Percentiles rank a stretch among this genome's conserved stretches.
phyloP scores from a whole-genome alignment of 768 basidiomycete genomes.

The Kwoniella sp. region DNA sequence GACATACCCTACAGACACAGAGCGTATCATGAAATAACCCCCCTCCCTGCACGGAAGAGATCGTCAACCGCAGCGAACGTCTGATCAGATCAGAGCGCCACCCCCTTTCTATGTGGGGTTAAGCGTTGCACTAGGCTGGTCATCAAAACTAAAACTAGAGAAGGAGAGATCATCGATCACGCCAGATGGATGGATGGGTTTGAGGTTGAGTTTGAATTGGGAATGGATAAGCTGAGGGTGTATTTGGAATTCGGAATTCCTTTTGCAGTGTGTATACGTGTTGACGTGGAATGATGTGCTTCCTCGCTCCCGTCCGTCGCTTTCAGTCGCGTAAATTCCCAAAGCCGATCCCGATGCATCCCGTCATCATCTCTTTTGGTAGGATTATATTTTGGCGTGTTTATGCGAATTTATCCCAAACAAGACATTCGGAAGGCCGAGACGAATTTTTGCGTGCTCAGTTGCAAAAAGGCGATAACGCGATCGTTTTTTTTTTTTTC shows the following conservation, averaged over 20 bases:
- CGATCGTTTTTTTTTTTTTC: neutral
- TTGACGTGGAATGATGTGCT: slow-evolving; percentile 2
- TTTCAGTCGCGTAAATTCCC: neutral
- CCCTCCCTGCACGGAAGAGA: neutral
- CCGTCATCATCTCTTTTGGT: neutral
- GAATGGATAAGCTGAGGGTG: neutral
- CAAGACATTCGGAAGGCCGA: neutral
- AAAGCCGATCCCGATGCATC: neutral
- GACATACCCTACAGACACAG: too few relatives aligned
- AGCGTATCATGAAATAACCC: too few relatives aligned
- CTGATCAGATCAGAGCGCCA: neutral
- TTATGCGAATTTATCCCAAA: neutral
- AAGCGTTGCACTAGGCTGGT: neutral
- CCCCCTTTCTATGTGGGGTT: neutral
- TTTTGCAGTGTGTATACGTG: neutral
- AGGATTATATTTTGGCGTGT: neutral
- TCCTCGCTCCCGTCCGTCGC: too few relatives aligned
- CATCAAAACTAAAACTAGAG: too few relatives aligned
- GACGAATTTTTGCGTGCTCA: slow-evolving; percentile 3
- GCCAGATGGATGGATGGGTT: neutral
- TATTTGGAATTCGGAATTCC: neutral
- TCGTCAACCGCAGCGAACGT: neutral
- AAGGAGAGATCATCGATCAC: neutral
- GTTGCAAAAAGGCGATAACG: neutral
- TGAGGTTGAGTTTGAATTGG: neutral